A percentile compares a stretch with the other conserved stretches of the same genome.
phyloP scores from a whole-genome alignment of 768 basidiomycete genomes.

The Naematelia encephala region DNA sequence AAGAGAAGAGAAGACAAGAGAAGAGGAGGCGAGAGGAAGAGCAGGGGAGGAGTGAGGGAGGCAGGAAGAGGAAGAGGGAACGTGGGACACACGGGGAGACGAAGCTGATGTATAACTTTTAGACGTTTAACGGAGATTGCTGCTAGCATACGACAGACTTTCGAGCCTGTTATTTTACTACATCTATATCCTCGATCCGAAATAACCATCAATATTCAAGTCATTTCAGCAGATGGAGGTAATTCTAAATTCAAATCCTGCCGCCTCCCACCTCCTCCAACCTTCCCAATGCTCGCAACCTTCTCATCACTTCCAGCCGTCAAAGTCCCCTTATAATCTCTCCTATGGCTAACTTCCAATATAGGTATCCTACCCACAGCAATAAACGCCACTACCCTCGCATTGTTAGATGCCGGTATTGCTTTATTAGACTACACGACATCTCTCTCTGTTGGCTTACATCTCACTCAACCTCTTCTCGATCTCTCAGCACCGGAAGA shows the following conservation, averaged over 20 bases:
- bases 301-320: neutral
- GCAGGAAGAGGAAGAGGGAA: too few relatives aligned
- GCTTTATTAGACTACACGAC: slow-evolving; percentile 87
- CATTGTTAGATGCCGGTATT: slow-evolving; percentile 83
- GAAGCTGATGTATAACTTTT: too few relatives aligned
- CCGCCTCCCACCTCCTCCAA: neutral
- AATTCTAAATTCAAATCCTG: slow-evolving; percentile 10
- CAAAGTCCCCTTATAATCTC: neutral
- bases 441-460: slow-evolving; percentile 81
- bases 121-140: slow-evolving; percentile 87
- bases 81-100: too few relatives aligned
- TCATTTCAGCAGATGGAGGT: slow-evolving; percentile 86
- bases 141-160: slow-evolving; percentile 83
- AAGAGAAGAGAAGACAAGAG: too few relatives aligned
- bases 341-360: neutral
- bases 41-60: too few relatives aligned
- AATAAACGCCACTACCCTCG: slow-evolving; percentile 91
- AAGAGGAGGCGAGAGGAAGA: too few relatives aligned
- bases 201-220: slow-evolving; percentile 89
- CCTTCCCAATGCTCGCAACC: neutral
- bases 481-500: slow-evolving; percentile 89
- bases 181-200: slow-evolving; percentile 87
- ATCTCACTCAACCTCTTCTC: slow-evolving; percentile 66
- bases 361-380: slow-evolving; percentile 82
- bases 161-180: slow-evolving; percentile 90